Percentiles rank a stretch among this genome's conserved stretches.
phyloP scores from a whole-genome alignment of 441 rosid species.

The Populus hybrid region DNA sequence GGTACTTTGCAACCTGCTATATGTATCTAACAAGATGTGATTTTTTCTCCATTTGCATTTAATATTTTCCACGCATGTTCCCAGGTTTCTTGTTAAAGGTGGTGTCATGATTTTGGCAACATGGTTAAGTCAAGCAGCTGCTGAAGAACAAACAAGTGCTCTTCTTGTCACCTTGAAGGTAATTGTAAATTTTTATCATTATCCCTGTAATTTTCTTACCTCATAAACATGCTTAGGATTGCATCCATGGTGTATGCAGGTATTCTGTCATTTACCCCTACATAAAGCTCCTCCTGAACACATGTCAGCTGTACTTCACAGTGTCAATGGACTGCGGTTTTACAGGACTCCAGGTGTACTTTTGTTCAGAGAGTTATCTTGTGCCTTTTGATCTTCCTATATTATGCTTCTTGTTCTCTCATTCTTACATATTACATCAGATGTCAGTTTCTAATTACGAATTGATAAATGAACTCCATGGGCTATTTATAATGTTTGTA shows the following conservation, averaged over 20 bases:
- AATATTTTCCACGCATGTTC: neutral
- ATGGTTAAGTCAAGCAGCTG: conserved; percentile 88
- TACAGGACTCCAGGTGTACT: conserved; percentile 80
- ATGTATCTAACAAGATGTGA: neutral
- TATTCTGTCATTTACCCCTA: conserved; percentile 84
- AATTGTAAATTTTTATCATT: conserved; percentile 5
- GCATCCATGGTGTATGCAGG: conserved; percentile 45
- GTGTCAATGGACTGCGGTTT: conserved; percentile 80
- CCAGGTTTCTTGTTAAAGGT: conserved; percentile 87
- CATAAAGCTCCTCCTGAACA: conserved; percentile 87
- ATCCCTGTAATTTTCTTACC: neutral
- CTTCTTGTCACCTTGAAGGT: conserved; percentile 72
- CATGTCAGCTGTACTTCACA: conserved; percentile 90
- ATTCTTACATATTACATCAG: neutral
- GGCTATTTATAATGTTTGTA: neutral
- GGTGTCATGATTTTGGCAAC: conserved; percentile 94
- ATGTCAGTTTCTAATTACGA: neutral
- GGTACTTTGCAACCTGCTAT: conserved; percentile 40
- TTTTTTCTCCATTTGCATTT: neutral
- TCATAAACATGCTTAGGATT: conserved; percentile 21
- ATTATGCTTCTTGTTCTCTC: neutral
- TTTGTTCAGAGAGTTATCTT: conserved; percentile 12
- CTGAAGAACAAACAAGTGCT: conserved; percentile 87
- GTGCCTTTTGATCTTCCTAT: neutral
- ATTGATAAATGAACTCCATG: neutral